Percentiles rank a stretch among this genome's conserved stretches.
Evolutionary conservation across 1,284 basidiomycete genomes (phyloP).

Genomic region (Cutaneotrichosporon arboriforme): DNA sequence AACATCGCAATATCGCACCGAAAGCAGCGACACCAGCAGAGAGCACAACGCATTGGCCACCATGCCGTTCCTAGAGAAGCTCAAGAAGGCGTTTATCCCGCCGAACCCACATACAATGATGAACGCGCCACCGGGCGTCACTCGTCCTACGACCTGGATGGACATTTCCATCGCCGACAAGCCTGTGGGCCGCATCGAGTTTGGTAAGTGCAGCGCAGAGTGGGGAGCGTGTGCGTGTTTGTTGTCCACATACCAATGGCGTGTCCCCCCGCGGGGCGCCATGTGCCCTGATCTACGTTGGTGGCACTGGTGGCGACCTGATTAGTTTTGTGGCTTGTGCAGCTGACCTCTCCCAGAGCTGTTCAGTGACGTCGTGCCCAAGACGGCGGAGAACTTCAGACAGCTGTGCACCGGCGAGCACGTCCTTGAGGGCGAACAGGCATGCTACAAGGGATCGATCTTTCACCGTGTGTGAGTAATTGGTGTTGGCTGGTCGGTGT

Average conservation of each 20-base stretch:
- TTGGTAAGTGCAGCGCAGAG: conserved; percentile 7
- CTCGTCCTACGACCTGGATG: conserved; percentile 8
- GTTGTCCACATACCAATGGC: too few species aligned
- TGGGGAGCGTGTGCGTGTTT: not conserved
- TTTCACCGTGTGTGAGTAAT: conserved; percentile 18
- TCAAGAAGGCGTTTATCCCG: conserved; percentile 18
- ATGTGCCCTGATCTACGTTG: not conserved
- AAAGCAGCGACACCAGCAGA: too few species aligned
- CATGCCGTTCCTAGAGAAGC: conserved; percentile 13
- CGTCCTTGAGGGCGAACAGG: not conserved
- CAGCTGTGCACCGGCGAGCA: conserved; percentile 8
- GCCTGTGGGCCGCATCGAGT: conserved; percentile 4
- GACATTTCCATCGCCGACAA: conserved; percentile 9
- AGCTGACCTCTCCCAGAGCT: conserved; percentile 12
- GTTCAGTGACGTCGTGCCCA: conserved; percentile 11
- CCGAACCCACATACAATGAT: conserved; percentile 5
- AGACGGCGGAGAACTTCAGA: conserved; percentile 16
- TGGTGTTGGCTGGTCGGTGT: not conserved
- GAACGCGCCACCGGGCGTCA: conserved; percentile 10
- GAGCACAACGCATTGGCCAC: too few species aligned
- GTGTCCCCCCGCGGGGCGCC: too few species aligned
- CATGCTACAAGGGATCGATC: not conserved
- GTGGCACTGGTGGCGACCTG: too few species aligned
- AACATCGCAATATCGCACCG: too few species aligned
- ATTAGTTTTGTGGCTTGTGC: too few species aligned